Evolutionary conservation across 2,329 filamentous ascomycete genomes (phyloP).

Genomic region (Endoconidiophora laricicola): DNA sequence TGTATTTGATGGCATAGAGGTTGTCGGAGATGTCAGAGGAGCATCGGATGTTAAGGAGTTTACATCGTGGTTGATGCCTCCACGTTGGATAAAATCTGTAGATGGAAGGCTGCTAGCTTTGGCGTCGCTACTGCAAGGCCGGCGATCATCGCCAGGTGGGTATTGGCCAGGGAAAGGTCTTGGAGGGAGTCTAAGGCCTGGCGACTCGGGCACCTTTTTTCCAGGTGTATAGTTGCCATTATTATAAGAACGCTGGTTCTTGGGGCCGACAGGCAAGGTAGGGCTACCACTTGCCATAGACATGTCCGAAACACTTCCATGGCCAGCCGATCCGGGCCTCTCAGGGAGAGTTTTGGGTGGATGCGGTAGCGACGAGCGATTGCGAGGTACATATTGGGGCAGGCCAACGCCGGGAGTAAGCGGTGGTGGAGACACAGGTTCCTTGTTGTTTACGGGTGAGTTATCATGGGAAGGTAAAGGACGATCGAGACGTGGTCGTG

Average conservation of each 20-base stretch:
- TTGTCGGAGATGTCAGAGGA: constrained; percentile 4
- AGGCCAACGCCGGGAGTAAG: constrained; percentile 34
- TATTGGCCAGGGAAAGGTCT: constrained; percentile 14
- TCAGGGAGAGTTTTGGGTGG: constrained; percentile 24
- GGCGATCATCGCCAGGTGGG: constrained; percentile 24
- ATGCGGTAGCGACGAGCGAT: constrained; percentile 15
- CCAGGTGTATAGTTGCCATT: constrained; percentile 21
- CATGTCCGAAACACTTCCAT: constrained; percentile 15
- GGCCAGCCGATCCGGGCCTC: constrained; percentile 28
- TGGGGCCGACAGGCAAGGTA: constrained; percentile 21
- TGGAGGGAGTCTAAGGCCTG: constrained; percentile 28
- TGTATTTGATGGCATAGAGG: not conserved
- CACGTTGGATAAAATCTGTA: not conserved
- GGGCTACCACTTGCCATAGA: constrained; percentile 10
- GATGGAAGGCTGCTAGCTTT: constrained; percentile 23
- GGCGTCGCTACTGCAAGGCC: constrained; percentile 37
- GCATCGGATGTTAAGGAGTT: not conserved
- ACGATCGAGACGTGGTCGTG: constrained; percentile 35
- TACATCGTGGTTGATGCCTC: not conserved
- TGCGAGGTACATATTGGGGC: constrained; percentile 28
- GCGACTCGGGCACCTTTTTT: constrained; percentile 35
- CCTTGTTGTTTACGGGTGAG: constrained; percentile 25
- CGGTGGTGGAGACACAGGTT: constrained; percentile 31
- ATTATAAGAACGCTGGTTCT: not conserved
- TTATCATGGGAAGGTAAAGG: constrained; percentile 31